Evolutionary conservation across 257 asterid genomes (phyloP).

Genomic region (Avicennia marina): DNA sequence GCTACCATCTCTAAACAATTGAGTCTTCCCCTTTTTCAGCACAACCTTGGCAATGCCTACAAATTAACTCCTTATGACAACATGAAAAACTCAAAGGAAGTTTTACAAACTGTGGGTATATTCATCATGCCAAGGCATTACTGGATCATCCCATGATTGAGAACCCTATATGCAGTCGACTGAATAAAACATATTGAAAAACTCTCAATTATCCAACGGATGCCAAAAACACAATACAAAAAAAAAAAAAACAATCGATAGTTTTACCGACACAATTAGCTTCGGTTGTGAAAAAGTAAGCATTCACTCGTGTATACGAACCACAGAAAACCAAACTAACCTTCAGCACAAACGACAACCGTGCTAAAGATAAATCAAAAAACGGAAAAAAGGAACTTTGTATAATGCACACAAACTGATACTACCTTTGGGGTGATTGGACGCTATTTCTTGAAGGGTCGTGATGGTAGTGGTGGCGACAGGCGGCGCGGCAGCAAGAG

Average conservation of each 20-base stretch:
- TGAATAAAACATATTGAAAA: no score
- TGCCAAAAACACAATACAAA: no score
- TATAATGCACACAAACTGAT: neutral
- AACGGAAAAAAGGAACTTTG: neutral
- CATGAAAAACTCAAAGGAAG: neutral
- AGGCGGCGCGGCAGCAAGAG: constrained; percentile 38
- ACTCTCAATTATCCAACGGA: neutral
- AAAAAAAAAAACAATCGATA: no score
- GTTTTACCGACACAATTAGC: neutral
- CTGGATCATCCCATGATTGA: no score
- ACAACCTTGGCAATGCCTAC: constrained; percentile 84
- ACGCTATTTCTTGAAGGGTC: constrained; percentile 61
- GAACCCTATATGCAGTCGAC: no score
- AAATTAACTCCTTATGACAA: constrained; percentile 15
- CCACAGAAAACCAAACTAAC: neutral
- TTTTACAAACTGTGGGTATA: neutral
- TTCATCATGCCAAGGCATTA: neutral
- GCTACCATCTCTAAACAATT: constrained; percentile 78
- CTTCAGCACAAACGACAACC: neutral
- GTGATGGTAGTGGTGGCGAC: constrained; percentile 27
- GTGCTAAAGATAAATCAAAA: neutral
- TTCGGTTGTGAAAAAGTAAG: neutral
- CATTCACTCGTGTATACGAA: neutral
- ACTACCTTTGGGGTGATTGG: constrained; percentile 52
- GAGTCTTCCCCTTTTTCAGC: constrained; percentile 86